Evolutionary conservation across 148 eudicot genomes (phyloP).

Genomic region (Camellia lanceoleosa): DNA sequence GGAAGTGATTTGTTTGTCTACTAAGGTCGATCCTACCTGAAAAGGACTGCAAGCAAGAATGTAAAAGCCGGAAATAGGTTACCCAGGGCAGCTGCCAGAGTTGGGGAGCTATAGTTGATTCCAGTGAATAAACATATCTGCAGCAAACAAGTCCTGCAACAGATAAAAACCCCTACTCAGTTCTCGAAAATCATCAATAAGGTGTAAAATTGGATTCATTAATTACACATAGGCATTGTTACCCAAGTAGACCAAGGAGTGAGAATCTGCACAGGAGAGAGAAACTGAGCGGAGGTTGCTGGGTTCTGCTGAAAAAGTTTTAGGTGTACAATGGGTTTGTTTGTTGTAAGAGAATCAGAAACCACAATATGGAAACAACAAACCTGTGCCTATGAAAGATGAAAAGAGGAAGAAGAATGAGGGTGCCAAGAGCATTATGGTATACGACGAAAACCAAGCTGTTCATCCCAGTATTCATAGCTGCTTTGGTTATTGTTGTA

Average conservation of each 20-base stretch:
- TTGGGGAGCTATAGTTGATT: constrained; percentile 62
- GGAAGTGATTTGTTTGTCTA: too few species aligned
- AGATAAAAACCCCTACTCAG: neutral
- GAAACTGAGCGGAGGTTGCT: constrained; percentile 43
- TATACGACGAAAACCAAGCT: constrained; percentile 55
- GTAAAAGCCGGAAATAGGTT: constrained; percentile 66
- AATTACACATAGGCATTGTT: neutral
- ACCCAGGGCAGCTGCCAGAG: constrained; percentile 66
- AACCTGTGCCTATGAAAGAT: constrained; percentile 36
- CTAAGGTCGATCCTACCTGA: constrained; percentile 32
- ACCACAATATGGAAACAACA: neutral
- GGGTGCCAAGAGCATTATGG: constrained; percentile 50
- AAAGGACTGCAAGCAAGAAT: constrained; percentile 54
- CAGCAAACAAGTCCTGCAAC: constrained; percentile 50
- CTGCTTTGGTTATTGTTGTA: constrained; percentile 56
- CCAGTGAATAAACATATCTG: constrained; percentile 51
- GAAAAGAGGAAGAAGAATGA: constrained; percentile 42
- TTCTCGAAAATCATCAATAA: neutral
- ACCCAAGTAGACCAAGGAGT: constrained; percentile 64
- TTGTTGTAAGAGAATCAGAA: neutral
- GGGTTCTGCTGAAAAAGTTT: constrained; percentile 24
- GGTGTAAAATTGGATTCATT: neutral
- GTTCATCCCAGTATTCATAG: constrained; percentile 55
- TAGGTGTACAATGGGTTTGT: neutral
- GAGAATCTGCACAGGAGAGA: constrained; percentile 47